A percentile compares a stretch with the other conserved stretches of the same genome.
Evolutionary conservation across 805 yeast species (phyloP).

Genomic region (Hanseniaspora lachancei): DNA sequence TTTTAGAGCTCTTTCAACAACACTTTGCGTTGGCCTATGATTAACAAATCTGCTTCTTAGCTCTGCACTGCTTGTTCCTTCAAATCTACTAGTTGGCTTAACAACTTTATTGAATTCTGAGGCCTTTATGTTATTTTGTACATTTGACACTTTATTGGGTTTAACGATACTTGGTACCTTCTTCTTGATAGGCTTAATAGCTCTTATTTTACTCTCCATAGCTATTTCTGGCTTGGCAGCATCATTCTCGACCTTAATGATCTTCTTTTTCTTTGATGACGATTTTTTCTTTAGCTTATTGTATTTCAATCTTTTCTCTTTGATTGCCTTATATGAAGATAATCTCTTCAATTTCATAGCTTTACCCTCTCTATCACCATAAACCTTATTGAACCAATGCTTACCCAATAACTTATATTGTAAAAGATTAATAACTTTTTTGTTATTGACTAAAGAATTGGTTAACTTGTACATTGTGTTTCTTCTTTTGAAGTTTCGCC

Average conservation of each 20-base stretch:
- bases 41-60: background rate
- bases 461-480: slow-evolving; percentile 7
- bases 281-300: background rate
- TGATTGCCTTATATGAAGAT: background rate
- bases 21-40: background rate
- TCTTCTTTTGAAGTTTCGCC: slow-evolving; percentile 7
- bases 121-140: background rate
- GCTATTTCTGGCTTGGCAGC: background rate
- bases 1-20: background rate
- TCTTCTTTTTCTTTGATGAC: background rate
- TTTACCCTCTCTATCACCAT: slow-evolving; percentile 10
- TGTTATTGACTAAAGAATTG: background rate
- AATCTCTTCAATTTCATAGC: background rate
- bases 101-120: background rate
- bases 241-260: background rate
- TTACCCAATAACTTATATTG: slow-evolving; percentile 1
- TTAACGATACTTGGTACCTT: too few relatives aligned
- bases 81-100: background rate
- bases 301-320: slow-evolving; percentile 6
- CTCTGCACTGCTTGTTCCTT: background rate
- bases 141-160: too few relatives aligned
- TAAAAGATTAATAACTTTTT: background rate
- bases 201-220: background rate
- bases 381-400: slow-evolving; percentile 5
- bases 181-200: background rate